Base-by-base conservation (phyloP, 2,329 filamentous ascomycete genomes). In the Apiospora kogelbergensis region DNA sequence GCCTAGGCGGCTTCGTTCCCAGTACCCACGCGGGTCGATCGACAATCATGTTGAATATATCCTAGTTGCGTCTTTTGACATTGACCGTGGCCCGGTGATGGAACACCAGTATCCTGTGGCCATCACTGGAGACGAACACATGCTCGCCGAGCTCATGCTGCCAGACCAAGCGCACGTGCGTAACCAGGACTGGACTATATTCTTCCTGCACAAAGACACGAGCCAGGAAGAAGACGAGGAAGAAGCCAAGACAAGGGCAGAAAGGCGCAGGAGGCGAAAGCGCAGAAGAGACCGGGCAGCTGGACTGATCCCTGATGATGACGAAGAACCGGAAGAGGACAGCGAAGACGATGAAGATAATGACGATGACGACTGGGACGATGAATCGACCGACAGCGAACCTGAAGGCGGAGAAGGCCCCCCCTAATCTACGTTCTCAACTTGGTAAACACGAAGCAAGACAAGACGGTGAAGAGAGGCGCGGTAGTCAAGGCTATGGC, bases 11-110 rank as follows among this genome's bases (percentile, higher is more conserved):
- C 81, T 91, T 77, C 90, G 89, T 68, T 92, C 92, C 24, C 92
- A 94, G 76, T 95, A 94, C 76, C 92, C 92, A 20, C 85, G 89
- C n/a, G 86, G 91, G 68, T 88, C 89, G 13, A 84, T 85, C 6
- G 92, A 98, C 79, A 97, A 96, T 76, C 96, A 99, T 91, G 96
- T 99, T 81, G 96, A 99, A 79, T 99, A 98, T 78, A 98, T 99
- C 67, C 85, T 99, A 67, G 96, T 99, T 68, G 96, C 96, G 4
- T 97, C 94, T 2, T 99, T 99, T 81, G 94, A 98, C 80, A 97
- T 98, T 76, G 95, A 98, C 80, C 90, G 93, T 67, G 96, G 96
- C 3, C 95, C 95, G 63, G 90, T 98, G 75, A 98, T 99, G 96
- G 96, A 99, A 79, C 95, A 99, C 79, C 96, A 99, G 78, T 99